Evolutionary conservation across 2,329 filamentous ascomycete genomes (phyloP).

Genomic region (Claviceps monticola): DNA sequence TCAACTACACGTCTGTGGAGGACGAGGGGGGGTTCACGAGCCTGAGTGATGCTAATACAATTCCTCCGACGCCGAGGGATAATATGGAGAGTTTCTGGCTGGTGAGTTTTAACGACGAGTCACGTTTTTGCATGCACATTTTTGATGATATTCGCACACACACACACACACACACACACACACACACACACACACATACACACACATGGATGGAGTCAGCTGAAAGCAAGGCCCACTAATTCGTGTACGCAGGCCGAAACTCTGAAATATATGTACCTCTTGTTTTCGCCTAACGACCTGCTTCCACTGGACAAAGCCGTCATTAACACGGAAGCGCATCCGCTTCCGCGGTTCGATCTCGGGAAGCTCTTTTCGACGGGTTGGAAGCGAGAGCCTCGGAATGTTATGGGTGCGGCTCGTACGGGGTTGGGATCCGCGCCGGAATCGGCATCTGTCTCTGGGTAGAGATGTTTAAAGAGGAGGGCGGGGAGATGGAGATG

Average conservation of each 20-base stretch:
- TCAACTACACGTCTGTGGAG: constrained; percentile 68
- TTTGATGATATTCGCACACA: no score
- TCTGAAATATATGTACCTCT: constrained; percentile 90
- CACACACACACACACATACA: no score
- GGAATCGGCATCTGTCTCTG: not conserved
- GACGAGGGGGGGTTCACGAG: constrained; percentile 74
- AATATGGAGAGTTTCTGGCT: constrained; percentile 99
- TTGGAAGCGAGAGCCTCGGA: constrained; percentile 58
- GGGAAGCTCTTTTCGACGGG: constrained; percentile 65
- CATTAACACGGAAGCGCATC: constrained; percentile 92
- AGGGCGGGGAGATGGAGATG: not conserved
- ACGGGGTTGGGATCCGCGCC: no score
- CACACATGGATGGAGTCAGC: no score
- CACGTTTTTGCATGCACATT: not conserved
- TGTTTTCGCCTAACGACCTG: constrained; percentile 75
- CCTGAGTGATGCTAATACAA: constrained; percentile 55
- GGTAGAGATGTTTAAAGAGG: not conserved
- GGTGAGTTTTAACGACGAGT: constrained; percentile 33
- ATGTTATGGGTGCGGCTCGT: constrained; percentile 16
- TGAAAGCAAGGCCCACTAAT: not conserved
- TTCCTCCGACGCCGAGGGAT: constrained; percentile 59
- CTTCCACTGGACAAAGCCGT: constrained; percentile 78
- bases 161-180: no score
- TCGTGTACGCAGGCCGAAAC: constrained; percentile 62
- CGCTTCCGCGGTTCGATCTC: constrained; percentile 76